Evolutionary conservation across 768 basidiomycete species (phyloP), one percentile per base, ranked within the genome.

Genomic region (Xerocomus potaroensis): DNA sequence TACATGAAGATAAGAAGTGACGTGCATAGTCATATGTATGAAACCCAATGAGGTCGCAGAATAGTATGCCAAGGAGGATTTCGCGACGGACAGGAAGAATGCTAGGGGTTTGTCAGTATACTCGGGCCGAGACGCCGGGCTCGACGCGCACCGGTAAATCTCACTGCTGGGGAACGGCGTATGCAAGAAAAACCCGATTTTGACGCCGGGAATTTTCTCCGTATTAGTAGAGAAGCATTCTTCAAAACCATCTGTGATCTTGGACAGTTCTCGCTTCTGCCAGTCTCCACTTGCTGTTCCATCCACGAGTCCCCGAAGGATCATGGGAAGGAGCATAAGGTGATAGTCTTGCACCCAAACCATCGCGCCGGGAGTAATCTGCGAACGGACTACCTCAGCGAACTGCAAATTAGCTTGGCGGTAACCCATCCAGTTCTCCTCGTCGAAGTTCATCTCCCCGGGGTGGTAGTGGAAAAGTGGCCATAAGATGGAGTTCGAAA

Each of bases 1-100:
- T 97, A 68, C 94, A 97, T 34, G 92, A 94, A 8, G 95, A 98
- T 39, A 99, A 77, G 81, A 99, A 99, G 68, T 99, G 96, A 33
- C 96, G 93, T 2, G 96, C 96, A 62, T 99, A 99, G 68, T 99
- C 96, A 69, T 95, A 99, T 8, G 96, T 99, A 74, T 99, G 96
- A 81, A 98, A 99, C 12, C 96, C 96, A 60, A 99, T 92, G 51
- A 99, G 78, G 63, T 99, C 95, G 60, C 91, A 97, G 66, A 94
- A 91, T 12, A 98, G 77, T 35, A 97, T 79, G 24, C 96, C 96
- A 29, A 97, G 83, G n/a, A 99, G 74, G 52, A 99, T 98, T 69
- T 99, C 96, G 47, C 93, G 82, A 41, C 96, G 87, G 29, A 99
- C 96, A 3, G 96, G 96, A 14, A 99, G 75, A 62, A 98, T 96